A percentile compares a stretch with the other conserved stretches of the same genome.
Evolutionary conservation across 2,329 filamentous ascomycete species (phyloP).

Genomic region (Fusarium sp.): DNA sequence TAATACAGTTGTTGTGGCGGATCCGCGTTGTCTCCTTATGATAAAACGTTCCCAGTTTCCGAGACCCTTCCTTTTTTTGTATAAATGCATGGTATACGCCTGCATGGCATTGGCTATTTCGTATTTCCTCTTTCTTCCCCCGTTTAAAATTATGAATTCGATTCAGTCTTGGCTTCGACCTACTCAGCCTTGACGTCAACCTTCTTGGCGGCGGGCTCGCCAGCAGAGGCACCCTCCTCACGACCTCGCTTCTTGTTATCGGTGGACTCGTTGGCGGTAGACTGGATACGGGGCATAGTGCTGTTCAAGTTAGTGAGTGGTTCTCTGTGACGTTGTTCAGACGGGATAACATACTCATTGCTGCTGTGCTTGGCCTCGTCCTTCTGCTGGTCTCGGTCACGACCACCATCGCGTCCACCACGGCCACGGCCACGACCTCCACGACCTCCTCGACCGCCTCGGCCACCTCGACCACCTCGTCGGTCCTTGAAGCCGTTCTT

Average conservation of each 20-base stretch:
- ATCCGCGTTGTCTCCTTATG: conserved; percentile 16
- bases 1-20: conserved; percentile 43
- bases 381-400: conserved; percentile 54
- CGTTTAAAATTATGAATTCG: conserved; percentile 1
- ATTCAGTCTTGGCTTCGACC: conserved; percentile 65
- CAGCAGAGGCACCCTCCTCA: conserved; percentile 62
- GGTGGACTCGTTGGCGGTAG: conserved; percentile 56
- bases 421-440: conserved; percentile 60
- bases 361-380: conserved; percentile 47
- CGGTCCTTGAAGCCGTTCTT: conserved; percentile 69
- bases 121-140: conserved; percentile 10
- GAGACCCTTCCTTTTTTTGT: conserved; percentile 23
- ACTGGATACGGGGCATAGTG: conserved; percentile 59
- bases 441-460: conserved; percentile 61
- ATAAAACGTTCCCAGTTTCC: conserved; percentile 6
- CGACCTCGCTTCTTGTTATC: conserved; percentile 67
- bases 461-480: conserved; percentile 59
- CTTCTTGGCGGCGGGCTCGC: conserved; percentile 72
- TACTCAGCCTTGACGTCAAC: conserved; percentile 67
- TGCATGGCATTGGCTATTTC: conserved; percentile 7
- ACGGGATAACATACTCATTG: conserved; percentile 45
- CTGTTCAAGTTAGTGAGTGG: conserved; percentile 39
- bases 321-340: background rate
- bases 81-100: conserved; percentile 44
- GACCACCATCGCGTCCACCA: conserved; percentile 57